Base-by-base conservation (phyloP, 2,329 filamentous ascomycete genomes). In the Fusarium anguioides region DNA sequence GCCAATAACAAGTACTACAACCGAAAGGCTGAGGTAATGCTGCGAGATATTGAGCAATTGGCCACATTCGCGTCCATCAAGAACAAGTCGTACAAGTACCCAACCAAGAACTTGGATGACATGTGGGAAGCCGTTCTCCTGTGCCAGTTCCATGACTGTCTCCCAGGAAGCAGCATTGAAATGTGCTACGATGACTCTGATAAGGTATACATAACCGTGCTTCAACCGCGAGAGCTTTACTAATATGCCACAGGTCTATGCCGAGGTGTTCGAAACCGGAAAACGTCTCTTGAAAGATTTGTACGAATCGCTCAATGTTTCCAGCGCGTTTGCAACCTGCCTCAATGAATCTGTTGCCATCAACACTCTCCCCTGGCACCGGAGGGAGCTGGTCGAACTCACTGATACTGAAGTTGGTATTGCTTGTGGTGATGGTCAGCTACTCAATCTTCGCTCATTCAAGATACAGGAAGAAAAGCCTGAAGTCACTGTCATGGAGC, bases 181-280 rank as follows among this genome's bases (percentile, higher is more conserved):
- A 97, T 98, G 94, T 97, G 94, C 78, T 98, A 98, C 73, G 93
- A 97, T 76, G 96, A 99, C 76, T 97, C 94, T 5, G 91, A 97
- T 75, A 87, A 94, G 80, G 87, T 88, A 78, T 76, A 80, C 29
- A 80, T 33, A 8, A 4, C 26, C 11, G 11, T 23, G 4, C 27
- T 18, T 9, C 26, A 6, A 4, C 20, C 36, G 11, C 23, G n/a
- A 26, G 23, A 4, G 14, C 29, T 39, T 40, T 59, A 20, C 41
- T 55, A 63, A 72, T 37, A 23, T 31, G 20, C 46, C 8, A 15
- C 50, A 89, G 85, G 84, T 97, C 8, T 99, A 99, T 75, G 91
- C 87, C 4, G 84, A 93, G 70, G 87, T 97, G 4, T 97, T 97
- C 75, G 82, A 89, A 68, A 93, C 87, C 2, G 95, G 92, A 8